A percentile compares a stretch with the other conserved stretches of the same genome.
Conservation (phyloP, 1,139 yeast genomes). For the Suhomyces bolitotheri region DNA sequence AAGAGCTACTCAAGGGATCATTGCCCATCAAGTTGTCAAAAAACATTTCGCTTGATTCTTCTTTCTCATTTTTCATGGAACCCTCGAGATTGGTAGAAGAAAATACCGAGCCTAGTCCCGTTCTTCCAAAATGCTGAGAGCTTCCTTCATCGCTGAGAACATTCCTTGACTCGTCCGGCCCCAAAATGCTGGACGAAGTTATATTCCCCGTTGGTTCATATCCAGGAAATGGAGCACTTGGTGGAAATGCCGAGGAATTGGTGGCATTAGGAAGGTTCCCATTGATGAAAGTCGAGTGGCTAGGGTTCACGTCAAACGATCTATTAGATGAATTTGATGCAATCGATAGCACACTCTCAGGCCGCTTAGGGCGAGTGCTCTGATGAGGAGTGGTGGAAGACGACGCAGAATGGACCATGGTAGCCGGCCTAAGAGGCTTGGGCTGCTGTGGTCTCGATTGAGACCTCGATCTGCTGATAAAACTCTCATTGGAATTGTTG, state of each 20-base stretch:
- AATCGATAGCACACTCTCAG: conserved; percentile 45
- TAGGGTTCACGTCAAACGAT: conserved; percentile 20
- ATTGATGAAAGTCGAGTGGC: conserved; percentile 19
- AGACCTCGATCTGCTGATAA: conserved; percentile 4
- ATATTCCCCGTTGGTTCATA: conserved; percentile 8
- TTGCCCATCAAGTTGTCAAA: conserved; percentile 11
- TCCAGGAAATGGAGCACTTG: conserved; percentile 19
- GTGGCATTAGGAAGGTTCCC: conserved; percentile 28
- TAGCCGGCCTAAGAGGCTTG: conserved; percentile 21
- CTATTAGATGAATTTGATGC: conserved; percentile 39
- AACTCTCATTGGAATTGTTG: conserved; percentile 9
- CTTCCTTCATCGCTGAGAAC: conserved; percentile 12
- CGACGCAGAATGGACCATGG: conserved; percentile 11
- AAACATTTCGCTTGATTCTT: conserved; percentile 11
- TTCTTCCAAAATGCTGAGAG: conserved; percentile 19
- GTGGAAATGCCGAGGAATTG: conserved; percentile 35
- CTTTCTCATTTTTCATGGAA: conserved; percentile 6
- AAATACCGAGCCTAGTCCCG: conserved; percentile 17
- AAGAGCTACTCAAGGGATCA: conserved; percentile 14
- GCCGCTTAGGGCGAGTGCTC: conserved; percentile 38
- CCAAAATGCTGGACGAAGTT: conserved; percentile 9
- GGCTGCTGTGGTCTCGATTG: conserved; percentile 21
- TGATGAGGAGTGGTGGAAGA: conserved; percentile 26
- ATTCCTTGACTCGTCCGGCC: conserved; percentile 9
- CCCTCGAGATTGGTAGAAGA: conserved; percentile 11